Percentiles rank a stretch among this genome's conserved stretches.
Conservation (phyloP, 441 rosid genomes). For the Pelargonium cotyledonis region DNA sequence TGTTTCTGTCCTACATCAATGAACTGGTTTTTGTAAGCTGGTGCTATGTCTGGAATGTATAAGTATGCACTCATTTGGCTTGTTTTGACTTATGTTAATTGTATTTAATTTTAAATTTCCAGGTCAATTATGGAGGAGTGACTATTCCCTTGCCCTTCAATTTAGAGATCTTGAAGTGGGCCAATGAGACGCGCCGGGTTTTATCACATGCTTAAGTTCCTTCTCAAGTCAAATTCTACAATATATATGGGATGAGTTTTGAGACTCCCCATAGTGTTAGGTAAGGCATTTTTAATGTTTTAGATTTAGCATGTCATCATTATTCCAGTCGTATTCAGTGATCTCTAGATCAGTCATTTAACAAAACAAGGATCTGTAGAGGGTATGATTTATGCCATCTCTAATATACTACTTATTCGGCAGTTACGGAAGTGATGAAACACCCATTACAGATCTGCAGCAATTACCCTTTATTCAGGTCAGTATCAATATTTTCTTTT, state of each 20-base stretch:
- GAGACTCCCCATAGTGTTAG: slow-evolving; percentile 89
- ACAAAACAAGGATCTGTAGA: not conserved
- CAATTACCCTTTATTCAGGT: slow-evolving; percentile 62
- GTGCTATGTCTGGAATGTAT: not conserved
- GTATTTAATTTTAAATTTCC: slow-evolving; percentile 14
- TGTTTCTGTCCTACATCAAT: not conserved
- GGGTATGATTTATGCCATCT: not conserved
- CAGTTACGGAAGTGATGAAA: slow-evolving; percentile 82
- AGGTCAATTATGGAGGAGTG: slow-evolving; percentile 65
- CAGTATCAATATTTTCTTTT: slow-evolving; percentile 14
- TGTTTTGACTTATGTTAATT: slow-evolving; percentile 1
- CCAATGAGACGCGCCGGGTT: slow-evolving; percentile 52
- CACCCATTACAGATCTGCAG: slow-evolving; percentile 52
- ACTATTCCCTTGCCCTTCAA: slow-evolving; percentile 73
- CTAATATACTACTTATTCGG: slow-evolving; percentile 22
- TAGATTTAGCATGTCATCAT: not conserved
- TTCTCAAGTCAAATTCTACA: slow-evolving; percentile 75
- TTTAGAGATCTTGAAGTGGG: slow-evolving; percentile 78
- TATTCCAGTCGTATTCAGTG: slow-evolving; percentile 3
- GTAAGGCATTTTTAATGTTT: slow-evolving; percentile 34
- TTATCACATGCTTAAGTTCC: slow-evolving; percentile 67
- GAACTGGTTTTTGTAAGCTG: not conserved
- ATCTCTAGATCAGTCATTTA: not conserved
- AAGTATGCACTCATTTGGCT: not conserved
- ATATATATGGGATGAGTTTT: slow-evolving; percentile 68